Conservation (phyloP, 345 rosid species). For the Gossypium rotundifolium region DNA sequence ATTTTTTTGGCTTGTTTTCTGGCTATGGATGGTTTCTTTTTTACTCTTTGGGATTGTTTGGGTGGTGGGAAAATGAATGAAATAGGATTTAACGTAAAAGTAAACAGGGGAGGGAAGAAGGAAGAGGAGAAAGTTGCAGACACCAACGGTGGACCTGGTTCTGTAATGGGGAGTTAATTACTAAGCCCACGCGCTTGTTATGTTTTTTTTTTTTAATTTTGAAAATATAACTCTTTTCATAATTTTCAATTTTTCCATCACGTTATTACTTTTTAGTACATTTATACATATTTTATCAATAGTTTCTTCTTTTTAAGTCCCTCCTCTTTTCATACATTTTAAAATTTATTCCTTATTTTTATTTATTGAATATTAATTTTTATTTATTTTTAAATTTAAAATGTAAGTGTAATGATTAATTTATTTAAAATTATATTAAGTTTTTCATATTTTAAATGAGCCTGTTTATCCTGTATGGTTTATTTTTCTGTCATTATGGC, state of each 20-base stretch:
- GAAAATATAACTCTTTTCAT: not conserved
- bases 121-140: not conserved
- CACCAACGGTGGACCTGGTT: not conserved
- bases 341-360: no score
- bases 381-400: not conserved
- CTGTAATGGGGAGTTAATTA: not conserved
- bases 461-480: fast-evolving
- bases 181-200: not conserved
- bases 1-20: not conserved
- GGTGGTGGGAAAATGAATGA: not conserved
- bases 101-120: not conserved
- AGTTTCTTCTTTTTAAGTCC: no score
- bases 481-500: no score
- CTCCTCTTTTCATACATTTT: no score
- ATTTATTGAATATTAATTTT: not conserved
- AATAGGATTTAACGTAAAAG: not conserved
- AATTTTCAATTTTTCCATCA: not conserved
- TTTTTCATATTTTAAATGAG: no score
- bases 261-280: not conserved
- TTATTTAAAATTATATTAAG: no score
- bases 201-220: not conserved
- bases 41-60: not conserved
- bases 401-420: no score
- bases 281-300: no score
- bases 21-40: not conserved